A percentile compares a stretch with the other conserved stretches of the same genome.
Conservation (phyloP, 2,329 filamentous ascomycete genomes). For the Fusarium compactum region DNA sequence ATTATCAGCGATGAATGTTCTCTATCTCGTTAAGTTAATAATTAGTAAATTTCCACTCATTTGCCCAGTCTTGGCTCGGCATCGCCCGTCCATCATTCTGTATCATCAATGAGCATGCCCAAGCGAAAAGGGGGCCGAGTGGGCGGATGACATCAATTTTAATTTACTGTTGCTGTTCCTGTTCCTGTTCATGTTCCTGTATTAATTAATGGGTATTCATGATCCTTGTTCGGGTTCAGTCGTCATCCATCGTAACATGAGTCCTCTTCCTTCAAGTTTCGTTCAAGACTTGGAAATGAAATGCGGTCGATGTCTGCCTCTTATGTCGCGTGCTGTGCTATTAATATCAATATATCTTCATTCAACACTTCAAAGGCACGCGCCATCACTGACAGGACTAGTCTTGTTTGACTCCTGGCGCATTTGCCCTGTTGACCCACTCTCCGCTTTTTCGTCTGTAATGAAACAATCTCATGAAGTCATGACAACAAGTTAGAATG, state of each 20-base stretch:
- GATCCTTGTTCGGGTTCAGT: slow-evolving; percentile 4
- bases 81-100: slow-evolving; percentile 39
- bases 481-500: not conserved
- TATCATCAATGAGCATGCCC: slow-evolving; percentile 26
- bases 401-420: not conserved
- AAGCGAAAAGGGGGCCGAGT: slow-evolving; percentile 40
- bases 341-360: not conserved
- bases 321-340: not conserved
- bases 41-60: slow-evolving; percentile 36
- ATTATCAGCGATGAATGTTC: not conserved
- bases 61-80: slow-evolving; percentile 39
- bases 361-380: not conserved
- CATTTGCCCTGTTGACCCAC: slow-evolving; percentile 13
- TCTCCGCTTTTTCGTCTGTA: slow-evolving; percentile 10
- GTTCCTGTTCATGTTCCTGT: not conserved
- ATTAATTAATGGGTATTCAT: slow-evolving; percentile 16
- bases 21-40: slow-evolving; percentile 12
- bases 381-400: not conserved
- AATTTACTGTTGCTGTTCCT: slow-evolving; percentile 35
- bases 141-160: slow-evolving; percentile 48
- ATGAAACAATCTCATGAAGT: slow-evolving; percentile 8
- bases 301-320: not conserved
- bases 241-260: not conserved
- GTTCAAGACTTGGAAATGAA: not conserved
- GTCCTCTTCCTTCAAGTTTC: not conserved